These are phyloP conservation scores for Citrus sp. DNA, from an alignment of 345 rosid species.

Conservation along the genomic window DNA sequence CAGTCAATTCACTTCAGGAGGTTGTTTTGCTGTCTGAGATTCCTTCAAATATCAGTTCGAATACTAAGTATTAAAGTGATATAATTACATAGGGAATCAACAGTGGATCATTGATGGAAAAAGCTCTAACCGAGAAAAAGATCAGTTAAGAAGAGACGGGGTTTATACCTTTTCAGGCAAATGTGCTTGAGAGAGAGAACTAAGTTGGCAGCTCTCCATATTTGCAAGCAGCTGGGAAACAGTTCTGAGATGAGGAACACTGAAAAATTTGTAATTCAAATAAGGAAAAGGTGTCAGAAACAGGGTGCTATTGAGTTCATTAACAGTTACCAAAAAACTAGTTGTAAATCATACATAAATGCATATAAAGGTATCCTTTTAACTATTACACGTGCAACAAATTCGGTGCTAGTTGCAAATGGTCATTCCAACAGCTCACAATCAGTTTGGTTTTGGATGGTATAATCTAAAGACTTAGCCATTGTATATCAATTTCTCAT, in stretches of 20 bases:
- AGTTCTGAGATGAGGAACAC: conserved; percentile 58
- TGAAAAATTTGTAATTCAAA: conserved; percentile 27
- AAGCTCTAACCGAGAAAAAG: background rate
- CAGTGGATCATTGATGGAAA: background rate
- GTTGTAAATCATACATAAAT: background rate
- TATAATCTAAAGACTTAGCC: background rate
- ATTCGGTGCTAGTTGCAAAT: background rate
- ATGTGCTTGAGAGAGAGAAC: conserved; percentile 35
- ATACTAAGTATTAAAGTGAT: background rate
- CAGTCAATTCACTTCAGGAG: conserved; percentile 2
- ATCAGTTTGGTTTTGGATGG: background rate
- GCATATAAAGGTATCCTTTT: background rate
- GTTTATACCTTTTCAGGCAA: conserved; percentile 16
- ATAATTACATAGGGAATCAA: background rate
- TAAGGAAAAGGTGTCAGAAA: conserved; percentile 3
- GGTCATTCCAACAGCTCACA: background rate
- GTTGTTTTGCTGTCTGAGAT: background rate
- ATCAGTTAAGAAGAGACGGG: background rate
- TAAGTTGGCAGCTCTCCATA: conserved; percentile 62
- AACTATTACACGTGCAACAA: background rate
- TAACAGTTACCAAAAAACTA: background rate
- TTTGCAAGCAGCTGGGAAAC: conserved; percentile 53
- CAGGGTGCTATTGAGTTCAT: background rate
- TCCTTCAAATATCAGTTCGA: conserved; percentile 9
- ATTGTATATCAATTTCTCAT: background rate